Evolutionary conservation across 371 early-diverging fungal genomes (phyloP), one percentile per base, ranked within the genome.

Genomic region (Circinella umbellata): DNA sequence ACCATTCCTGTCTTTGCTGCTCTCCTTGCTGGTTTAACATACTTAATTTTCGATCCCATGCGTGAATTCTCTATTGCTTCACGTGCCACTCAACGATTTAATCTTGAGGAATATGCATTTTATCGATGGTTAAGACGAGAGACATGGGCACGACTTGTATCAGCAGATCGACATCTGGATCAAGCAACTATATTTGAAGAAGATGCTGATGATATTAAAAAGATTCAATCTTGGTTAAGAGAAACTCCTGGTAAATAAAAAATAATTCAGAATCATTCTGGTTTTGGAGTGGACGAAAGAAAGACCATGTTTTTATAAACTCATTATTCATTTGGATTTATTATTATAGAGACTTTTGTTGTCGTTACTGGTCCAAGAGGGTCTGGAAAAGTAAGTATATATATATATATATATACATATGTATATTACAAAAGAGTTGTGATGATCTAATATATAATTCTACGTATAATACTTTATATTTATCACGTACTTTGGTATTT

Each of bases 31-130:
- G 93, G 90, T 37, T 66, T 92, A 1, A 89, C 96, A 1, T 95
- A 93, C 76, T 85, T 91, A 17, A 79, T 97, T 35, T 96, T 98
- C 77, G 98, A 97, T 66, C 98, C 98, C 1, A 84, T 96, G 62
- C 92, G 98, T 35, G 86, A 90, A 51, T 96, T 94, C 76, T 93
- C 90, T 71, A 90, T 96, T 74, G 88, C 87, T 14, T 93, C 94
- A 76, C 92, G 92, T 73, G 80, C 93, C 63, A 93, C 92, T 0
- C 89, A 90, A 42, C 81, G 95, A 37, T 96, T 93, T 76, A 90
- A 89, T 57, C 76, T 87, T 18, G 77, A 88, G 66, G 87, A 88
- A 69, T 91, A 91, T 73, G 79, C 86, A 3, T 48, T 88, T 11
- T 82, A 89, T 72, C 82, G 82, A 39, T 90, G 90, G 90, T 73